Percentiles rank a stretch among this genome's conserved stretches.
phyloP scores from a whole-genome alignment of 108 stramenopile genomes.

The Stephanodiscus triporus region DNA sequence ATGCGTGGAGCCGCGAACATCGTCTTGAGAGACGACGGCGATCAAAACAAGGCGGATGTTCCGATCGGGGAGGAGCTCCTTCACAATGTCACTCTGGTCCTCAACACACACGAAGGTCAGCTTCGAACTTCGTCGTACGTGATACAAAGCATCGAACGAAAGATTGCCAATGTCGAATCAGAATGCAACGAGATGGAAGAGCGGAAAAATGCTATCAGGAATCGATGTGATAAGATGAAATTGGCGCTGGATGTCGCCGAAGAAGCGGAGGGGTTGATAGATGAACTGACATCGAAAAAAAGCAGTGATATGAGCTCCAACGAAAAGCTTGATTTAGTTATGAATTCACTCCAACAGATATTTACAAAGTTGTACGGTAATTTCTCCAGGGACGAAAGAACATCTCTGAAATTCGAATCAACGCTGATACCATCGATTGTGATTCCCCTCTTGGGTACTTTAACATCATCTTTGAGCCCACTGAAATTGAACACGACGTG shows the following conservation, averaged over 20 bases:
- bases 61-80: slow-evolving; percentile 84
- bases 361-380: slow-evolving; percentile 25
- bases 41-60: slow-evolving; percentile 7
- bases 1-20: slow-evolving; percentile 61
- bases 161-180: slow-evolving; percentile 56
- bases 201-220: slow-evolving; percentile 26
- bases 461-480: slow-evolving; percentile 61
- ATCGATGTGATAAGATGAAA: slow-evolving; percentile 58
- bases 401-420: slow-evolving; percentile 61
- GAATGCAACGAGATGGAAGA: slow-evolving; percentile 57
- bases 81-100: slow-evolving; percentile 78
- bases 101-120: slow-evolving; percentile 79
- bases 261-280: slow-evolving; percentile 48
- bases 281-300: slow-evolving; percentile 11
- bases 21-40: neutral
- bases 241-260: slow-evolving; percentile 52
- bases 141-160: slow-evolving; percentile 50
- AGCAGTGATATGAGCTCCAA: slow-evolving; percentile 1
- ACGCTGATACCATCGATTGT: slow-evolving; percentile 72
- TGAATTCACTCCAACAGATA: slow-evolving; percentile 23
- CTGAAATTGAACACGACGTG: slow-evolving; percentile 27
- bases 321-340: slow-evolving; percentile 28
- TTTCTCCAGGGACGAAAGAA: slow-evolving; percentile 60
- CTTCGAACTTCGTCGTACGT: slow-evolving; percentile 70
- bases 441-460: slow-evolving; percentile 53